Evolutionary conservation across 768 basidiomycete species (phyloP).

Genomic region (Filobasidium wieringae): DNA sequence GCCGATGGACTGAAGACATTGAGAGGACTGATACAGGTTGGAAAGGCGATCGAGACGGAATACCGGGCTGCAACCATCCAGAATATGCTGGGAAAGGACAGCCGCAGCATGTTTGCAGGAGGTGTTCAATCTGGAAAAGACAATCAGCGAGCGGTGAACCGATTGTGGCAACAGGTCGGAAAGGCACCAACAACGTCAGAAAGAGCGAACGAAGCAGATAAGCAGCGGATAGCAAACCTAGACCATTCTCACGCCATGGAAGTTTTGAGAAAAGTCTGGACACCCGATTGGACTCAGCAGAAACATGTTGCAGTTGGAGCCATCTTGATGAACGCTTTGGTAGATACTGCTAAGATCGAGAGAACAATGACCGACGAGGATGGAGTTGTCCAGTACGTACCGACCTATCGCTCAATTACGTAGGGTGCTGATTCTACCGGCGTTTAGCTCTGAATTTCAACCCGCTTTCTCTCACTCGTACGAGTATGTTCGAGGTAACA

Average conservation of each 20-base stretch:
- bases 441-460: constrained; percentile 60
- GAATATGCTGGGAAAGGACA: constrained; percentile 35
- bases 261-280: constrained; percentile 21
- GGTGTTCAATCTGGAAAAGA: neutral
- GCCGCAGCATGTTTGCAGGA: neutral
- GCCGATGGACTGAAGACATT: constrained; percentile 79
- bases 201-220: neutral
- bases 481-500: constrained; percentile 84
- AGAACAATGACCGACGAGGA: constrained; percentile 51
- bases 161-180: constrained; percentile 8
- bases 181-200: neutral
- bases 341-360: constrained; percentile 69
- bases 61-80: constrained; percentile 67
- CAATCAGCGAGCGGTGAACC: neutral
- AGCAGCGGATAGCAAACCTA: neutral
- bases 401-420: too few species aligned
- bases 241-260: constrained; percentile 3
- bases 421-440: constrained; percentile 6
- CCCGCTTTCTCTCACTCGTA: constrained; percentile 85
- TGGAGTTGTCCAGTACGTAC: constrained; percentile 52
- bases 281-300: constrained; percentile 63
- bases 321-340: constrained; percentile 66
- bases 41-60: constrained; percentile 76
- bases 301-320: constrained; percentile 68
- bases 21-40: constrained; percentile 64